Percentiles rank a stretch among this genome's conserved stretches.
Conservation (phyloP, 352 stramenopile genomes). For the Globisporangium paddicum region DNA sequence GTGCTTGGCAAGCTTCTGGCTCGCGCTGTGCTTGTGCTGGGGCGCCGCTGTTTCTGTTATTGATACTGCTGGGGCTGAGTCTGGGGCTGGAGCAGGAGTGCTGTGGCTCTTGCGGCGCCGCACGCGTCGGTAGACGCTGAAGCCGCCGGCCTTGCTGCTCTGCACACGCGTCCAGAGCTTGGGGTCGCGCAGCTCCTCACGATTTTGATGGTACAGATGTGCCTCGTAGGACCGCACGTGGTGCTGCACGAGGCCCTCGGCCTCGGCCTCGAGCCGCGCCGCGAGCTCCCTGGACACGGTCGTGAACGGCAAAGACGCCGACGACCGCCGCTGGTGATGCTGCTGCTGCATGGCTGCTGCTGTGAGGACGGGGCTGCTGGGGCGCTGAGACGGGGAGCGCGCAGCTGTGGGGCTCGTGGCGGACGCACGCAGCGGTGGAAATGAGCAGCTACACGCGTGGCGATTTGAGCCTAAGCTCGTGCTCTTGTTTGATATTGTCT, state of each 20-base stretch:
- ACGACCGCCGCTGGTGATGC: conserved; percentile 9
- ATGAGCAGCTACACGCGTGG: not conserved
- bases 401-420: no score
- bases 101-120: conserved; percentile 2
- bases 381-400: no score
- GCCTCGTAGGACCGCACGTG: conserved; percentile 19
- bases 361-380: not conserved
- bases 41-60: not conserved
- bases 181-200: conserved; percentile 15
- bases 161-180: conserved; percentile 13
- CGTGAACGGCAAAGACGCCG: conserved; percentile 14
- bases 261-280: conserved; percentile 13
- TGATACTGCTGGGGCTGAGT: not conserved
- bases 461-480: no score
- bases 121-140: conserved; percentile 16
- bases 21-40: not conserved
- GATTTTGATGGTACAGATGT: conserved; percentile 14
- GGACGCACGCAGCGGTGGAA: no score
- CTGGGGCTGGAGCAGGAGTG: not conserved
- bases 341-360: not conserved
- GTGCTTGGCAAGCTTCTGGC: not conserved
- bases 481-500: no score
- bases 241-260: conserved; percentile 18
- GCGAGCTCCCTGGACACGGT: conserved; percentile 10
- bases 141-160: conserved; percentile 12